These are phyloP conservation scores for Yamadazyma buinensis DNA, from an alignment of 1,139 yeast species.

Conservation along the genomic window DNA sequence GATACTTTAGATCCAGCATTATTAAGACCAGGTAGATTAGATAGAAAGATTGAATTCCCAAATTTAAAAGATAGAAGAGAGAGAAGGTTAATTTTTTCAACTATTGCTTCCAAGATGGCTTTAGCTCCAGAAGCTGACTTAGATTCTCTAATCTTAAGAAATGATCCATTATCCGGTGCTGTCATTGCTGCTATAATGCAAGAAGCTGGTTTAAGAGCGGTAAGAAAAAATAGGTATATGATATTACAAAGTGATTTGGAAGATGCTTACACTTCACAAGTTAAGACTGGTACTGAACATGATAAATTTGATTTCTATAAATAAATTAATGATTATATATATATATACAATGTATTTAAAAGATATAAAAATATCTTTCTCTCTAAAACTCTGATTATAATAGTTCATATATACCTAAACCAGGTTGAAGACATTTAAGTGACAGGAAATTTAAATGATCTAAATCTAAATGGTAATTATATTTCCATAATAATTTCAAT, in stretches of 20 bases:
- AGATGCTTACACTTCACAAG: constrained; percentile 96
- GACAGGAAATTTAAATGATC: constrained; percentile 61
- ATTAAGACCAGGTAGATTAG: constrained; percentile 97
- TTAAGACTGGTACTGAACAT: constrained; percentile 90
- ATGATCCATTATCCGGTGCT: constrained; percentile 97
- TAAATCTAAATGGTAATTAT: constrained; percentile 53
- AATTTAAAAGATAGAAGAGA: constrained; percentile 94
- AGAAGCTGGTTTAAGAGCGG: constrained; percentile 98
- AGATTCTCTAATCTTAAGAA: constrained; percentile 90
- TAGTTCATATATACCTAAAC: constrained; percentile 52
- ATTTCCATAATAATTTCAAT: constrained; percentile 38
- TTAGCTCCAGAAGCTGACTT: constrained; percentile 96
- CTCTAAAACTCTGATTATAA: too few relatives aligned
- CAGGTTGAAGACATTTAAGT: constrained; percentile 49
- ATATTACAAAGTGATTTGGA: constrained; percentile 93
- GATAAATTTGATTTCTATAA: constrained; percentile 98
- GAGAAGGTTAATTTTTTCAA: constrained; percentile 91
- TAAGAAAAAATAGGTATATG: constrained; percentile 95
- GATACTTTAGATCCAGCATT: constrained; percentile 97
- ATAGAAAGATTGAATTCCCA: constrained; percentile 97
- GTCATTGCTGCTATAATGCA: constrained; percentile 99
- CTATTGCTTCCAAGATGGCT: constrained; percentile 97
- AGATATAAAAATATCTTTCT: background rate
- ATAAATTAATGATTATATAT: constrained; percentile 28
- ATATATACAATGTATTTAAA: background rate